These are phyloP conservation scores for Tanozyma kutaoensis DNA, from an alignment of 805 yeast genomes.

Conservation along the genomic window DNA sequence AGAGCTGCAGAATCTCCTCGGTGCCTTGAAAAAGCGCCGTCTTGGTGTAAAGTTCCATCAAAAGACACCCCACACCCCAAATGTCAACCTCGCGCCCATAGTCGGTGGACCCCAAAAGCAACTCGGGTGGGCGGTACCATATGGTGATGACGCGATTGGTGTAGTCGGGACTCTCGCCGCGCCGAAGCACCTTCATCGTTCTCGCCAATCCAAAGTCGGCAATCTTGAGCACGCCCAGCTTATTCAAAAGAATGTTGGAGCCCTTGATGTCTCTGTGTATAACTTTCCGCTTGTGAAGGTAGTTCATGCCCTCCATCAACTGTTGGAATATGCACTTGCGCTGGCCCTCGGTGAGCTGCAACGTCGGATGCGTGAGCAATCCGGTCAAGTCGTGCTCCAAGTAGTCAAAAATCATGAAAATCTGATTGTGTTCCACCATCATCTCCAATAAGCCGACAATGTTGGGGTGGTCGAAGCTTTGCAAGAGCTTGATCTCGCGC, in stretches of 20 bases:
- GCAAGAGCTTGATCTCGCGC: constrained; percentile 78
- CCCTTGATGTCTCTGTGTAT: constrained; percentile 78
- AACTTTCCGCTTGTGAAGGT: constrained; percentile 54
- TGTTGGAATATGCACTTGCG: constrained; percentile 56
- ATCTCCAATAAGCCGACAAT: constrained; percentile 77
- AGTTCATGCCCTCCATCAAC: constrained; percentile 52
- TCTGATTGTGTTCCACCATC: constrained; percentile 66
- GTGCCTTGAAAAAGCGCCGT: constrained; percentile 75
- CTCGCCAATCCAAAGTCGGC: constrained; percentile 80
- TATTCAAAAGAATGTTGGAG: constrained; percentile 58
- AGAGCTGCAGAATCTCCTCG: constrained; percentile 78
- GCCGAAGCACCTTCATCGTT: constrained; percentile 46
- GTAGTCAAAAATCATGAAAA: constrained; percentile 87
- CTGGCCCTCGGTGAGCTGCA: constrained; percentile 48
- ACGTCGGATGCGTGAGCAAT: constrained; percentile 60
- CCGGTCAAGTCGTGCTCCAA: constrained; percentile 92
- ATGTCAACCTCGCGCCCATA: constrained; percentile 87
- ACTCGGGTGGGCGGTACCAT: constrained; percentile 97
- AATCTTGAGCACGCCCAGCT: constrained; percentile 49
- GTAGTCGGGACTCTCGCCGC: constrained; percentile 56
- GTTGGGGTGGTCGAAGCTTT: constrained; percentile 69
- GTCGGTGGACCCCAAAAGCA: constrained; percentile 78
- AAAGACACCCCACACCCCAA: constrained; percentile 94
- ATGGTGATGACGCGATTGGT: constrained; percentile 92
- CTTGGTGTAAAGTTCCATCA: constrained; percentile 68